These are phyloP conservation scores for Gaultheria prostrata DNA, from an alignment of 148 eudicot genomes.

Conservation along the genomic window DNA sequence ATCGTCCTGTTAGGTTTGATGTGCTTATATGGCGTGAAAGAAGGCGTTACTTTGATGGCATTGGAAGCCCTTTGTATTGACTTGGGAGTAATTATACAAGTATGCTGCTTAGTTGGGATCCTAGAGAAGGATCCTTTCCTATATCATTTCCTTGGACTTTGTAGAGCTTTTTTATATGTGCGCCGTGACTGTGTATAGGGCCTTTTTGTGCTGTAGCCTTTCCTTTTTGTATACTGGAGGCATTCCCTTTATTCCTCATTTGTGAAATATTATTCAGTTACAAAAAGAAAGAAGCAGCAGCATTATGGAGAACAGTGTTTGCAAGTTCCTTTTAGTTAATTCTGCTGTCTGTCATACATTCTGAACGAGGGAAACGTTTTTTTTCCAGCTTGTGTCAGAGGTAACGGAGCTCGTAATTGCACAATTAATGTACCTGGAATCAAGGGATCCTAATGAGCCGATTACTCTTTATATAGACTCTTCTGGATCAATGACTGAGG, in stretches of 20 bases:
- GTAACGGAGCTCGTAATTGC: constrained; percentile 86
- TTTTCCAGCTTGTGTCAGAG: constrained; percentile 75
- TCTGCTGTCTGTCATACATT: not conserved
- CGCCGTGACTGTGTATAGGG: not conserved
- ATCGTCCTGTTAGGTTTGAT: not conserved
- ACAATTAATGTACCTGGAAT: constrained; percentile 80
- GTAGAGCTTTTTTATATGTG: not conserved
- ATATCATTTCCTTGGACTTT: not conserved
- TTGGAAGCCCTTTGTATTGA: not conserved
- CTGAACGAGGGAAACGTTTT: not conserved
- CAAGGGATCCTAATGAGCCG: constrained; percentile 78
- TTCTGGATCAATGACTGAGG: constrained; percentile 82
- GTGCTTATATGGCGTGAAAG: not conserved
- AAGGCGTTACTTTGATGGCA: not conserved
- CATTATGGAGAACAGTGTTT: not conserved
- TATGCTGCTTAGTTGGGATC: not conserved
- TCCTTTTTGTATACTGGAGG: not conserved
- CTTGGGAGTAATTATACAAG: not conserved
- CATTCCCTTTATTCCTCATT: not conserved
- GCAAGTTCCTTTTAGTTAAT: not conserved
- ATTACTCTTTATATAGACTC: constrained; percentile 85
- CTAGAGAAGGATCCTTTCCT: not conserved
- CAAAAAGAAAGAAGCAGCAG: not conserved
- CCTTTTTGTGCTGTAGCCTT: not conserved
- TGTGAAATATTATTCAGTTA: not conserved